These are phyloP conservation scores for Lactifluus rugatus DNA, from an alignment of 768 basidiomycete genomes.

Conservation along the genomic window DNA sequence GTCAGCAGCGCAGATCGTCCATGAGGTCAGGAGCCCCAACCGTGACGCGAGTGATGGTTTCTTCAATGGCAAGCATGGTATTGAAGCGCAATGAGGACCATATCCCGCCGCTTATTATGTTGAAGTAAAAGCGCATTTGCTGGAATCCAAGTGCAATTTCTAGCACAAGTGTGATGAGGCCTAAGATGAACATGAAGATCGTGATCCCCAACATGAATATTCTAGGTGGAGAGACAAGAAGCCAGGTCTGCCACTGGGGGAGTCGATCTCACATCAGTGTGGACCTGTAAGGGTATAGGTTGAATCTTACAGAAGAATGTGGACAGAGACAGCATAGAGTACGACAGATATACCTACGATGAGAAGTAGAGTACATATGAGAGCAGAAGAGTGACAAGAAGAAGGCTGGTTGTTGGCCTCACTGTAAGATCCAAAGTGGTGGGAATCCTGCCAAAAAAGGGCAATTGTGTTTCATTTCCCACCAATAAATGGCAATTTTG, in stretches of 20 bases:
- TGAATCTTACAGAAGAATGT: conserved; percentile 10
- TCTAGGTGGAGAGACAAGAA: conserved; percentile 8
- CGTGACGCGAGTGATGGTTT: conserved; percentile 5
- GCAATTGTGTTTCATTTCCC: too few species aligned
- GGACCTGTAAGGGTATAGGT: neutral
- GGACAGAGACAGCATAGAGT: conserved; percentile 1
- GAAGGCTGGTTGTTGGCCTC: neutral
- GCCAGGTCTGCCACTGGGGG: conserved; percentile 1
- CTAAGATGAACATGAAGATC: conserved; percentile 11
- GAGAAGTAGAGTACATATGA: neutral
- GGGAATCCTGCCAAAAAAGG: too few species aligned
- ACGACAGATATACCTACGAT: neutral
- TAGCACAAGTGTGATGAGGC: conserved; percentile 1
- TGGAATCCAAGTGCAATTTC: conserved; percentile 5
- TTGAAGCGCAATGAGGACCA: conserved; percentile 1
- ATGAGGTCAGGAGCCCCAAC: neutral
- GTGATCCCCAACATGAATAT: conserved; percentile 9
- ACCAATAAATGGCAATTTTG: too few species aligned
- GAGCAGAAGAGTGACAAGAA: neutral
- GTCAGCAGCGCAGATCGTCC: neutral
- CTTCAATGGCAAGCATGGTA: neutral
- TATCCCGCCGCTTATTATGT: neutral
- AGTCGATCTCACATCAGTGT: neutral
- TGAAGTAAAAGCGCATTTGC: conserved; percentile 1
- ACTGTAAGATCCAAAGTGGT: too few species aligned